phyloP scores from a whole-genome alignment of 2,329 filamentous ascomycete species.

The Graphium sp. region DNA sequence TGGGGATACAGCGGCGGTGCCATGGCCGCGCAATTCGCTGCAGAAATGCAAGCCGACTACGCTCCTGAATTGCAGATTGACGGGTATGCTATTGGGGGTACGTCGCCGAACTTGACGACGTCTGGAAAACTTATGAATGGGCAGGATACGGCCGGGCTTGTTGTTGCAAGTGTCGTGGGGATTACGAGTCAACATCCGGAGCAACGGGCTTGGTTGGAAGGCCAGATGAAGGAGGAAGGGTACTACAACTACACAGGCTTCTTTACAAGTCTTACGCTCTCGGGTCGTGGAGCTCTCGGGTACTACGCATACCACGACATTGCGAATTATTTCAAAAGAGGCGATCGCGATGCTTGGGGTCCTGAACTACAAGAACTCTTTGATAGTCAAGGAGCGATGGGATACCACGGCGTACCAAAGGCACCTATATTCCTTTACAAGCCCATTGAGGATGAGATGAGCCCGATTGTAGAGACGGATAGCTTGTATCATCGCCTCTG shows the following conservation, averaged over 20 bases:
- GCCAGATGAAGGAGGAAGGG: neutral
- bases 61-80: conserved; percentile 32
- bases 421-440: conserved; percentile 31
- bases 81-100: conserved; percentile 30
- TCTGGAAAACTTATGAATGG: conserved; percentile 17
- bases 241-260: neutral
- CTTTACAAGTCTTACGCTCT: neutral
- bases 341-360: conserved; percentile 8
- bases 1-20: conserved; percentile 42
- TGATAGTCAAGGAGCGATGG: conserved; percentile 12
- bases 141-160: conserved; percentile 8
- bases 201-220: neutral
- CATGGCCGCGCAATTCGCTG: conserved; percentile 31
- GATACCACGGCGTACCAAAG: conserved; percentile 20
- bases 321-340: conserved; percentile 10
- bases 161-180: neutral
- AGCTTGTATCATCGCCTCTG: conserved; percentile 22
- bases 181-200: conserved; percentile 1
- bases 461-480: conserved; percentile 21
- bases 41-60: conserved; percentile 31
- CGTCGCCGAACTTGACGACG: conserved; percentile 20
- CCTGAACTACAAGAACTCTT: conserved; percentile 9
- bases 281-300: too few relatives aligned
- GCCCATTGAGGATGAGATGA: conserved; percentile 24
- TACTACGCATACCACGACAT: conserved; percentile 10